Evolutionary conservation across 2,329 filamentous ascomycete species (phyloP), one percentile per base, ranked within the genome.

Genomic region (Aspergillus sp.): DNA sequence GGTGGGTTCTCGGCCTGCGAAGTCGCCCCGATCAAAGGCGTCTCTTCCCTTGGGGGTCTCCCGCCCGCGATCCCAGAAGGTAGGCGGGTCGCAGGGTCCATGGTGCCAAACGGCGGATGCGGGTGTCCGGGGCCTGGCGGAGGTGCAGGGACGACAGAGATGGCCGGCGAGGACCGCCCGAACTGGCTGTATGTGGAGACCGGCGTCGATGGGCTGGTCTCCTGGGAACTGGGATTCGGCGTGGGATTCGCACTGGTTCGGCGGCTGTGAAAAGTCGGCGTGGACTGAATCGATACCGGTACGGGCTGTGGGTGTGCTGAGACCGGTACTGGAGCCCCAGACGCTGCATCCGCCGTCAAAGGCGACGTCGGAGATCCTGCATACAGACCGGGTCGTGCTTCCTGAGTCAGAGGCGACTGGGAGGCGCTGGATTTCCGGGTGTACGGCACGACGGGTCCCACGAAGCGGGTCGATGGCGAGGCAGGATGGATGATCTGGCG

Each of bases 391-490:
- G 66, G 56, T 26, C 64, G 59, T 30, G 65, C 60, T 51, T 68
- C 66, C 32, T 68, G 69, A 22, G 66, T 59, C 45, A 74, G 62
- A 2, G 72, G 70, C 16, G 69, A 71, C 19, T 73, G 67, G 8
- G 65, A 56, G 16, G 67, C 65, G 50, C 63, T 66, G 14, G 66
- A 57, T 35, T 67, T 72, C 9, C 63, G 64, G 10, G 68, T 61
- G 33, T 57, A 59, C 41, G 62, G 64, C 11, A 65, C 61, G 41
- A 60, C 55, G 1, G 61, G 47, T 36, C 64, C 61, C 16, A 64
- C 61, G 47, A 72, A 66, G 4, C 70, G 67, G 20, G 67, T 61
- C 10, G 70, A 70, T 3, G 72, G 72, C 14, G 72, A 75, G 16
- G 61, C 61, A 24, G 71, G 70, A 17, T 66, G 65, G 45, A 71